Percentiles rank a stretch among this genome's conserved stretches.
Conservation (phyloP, 2,329 filamentous ascomycete species). For the Gremmenia infestans region DNA sequence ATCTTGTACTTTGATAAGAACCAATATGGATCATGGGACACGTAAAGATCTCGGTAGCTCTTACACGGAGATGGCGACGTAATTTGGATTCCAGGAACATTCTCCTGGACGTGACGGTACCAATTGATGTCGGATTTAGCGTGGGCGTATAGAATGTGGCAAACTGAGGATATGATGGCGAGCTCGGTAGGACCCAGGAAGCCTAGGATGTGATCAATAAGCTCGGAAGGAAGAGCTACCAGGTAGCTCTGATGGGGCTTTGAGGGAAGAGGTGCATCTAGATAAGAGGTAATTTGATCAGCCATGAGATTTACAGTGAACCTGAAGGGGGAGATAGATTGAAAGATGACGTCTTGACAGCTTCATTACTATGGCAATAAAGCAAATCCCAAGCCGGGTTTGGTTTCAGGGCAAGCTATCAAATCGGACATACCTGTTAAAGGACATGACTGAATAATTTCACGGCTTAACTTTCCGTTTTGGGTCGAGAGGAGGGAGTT, state of each 20-base stretch:
- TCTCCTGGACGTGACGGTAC: slow-evolving; percentile 62
- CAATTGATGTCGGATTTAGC: slow-evolving; percentile 66
- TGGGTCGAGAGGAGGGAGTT: background rate
- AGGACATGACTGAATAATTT: background rate
- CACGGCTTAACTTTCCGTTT: background rate
- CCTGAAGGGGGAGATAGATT: background rate
- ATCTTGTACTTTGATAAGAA: slow-evolving; percentile 75
- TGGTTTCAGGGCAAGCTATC: background rate
- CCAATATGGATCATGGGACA: slow-evolving; percentile 74
- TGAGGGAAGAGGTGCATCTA: background rate
- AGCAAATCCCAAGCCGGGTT: too few relatives aligned
- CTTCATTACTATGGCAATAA: too few relatives aligned
- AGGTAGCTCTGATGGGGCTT: slow-evolving; percentile 29
- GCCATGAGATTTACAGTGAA: background rate
- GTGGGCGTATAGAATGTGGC: slow-evolving; percentile 53
- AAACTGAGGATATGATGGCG: slow-evolving; percentile 53
- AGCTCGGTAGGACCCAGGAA: slow-evolving; percentile 64
- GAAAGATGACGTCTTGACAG: background rate
- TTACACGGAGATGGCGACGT: slow-evolving; percentile 51
- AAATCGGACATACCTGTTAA: background rate
- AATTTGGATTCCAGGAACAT: slow-evolving; percentile 55
- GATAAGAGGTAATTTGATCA: background rate
- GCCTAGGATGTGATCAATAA: slow-evolving; percentile 66
- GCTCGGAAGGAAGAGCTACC: slow-evolving; percentile 63
- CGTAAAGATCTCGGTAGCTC: slow-evolving; percentile 67